Evolutionary conservation across 192 early-diverging fungal genomes (phyloP), one percentile per base, ranked within the genome.

Genomic region (Linnemannia schmuckeri): DNA sequence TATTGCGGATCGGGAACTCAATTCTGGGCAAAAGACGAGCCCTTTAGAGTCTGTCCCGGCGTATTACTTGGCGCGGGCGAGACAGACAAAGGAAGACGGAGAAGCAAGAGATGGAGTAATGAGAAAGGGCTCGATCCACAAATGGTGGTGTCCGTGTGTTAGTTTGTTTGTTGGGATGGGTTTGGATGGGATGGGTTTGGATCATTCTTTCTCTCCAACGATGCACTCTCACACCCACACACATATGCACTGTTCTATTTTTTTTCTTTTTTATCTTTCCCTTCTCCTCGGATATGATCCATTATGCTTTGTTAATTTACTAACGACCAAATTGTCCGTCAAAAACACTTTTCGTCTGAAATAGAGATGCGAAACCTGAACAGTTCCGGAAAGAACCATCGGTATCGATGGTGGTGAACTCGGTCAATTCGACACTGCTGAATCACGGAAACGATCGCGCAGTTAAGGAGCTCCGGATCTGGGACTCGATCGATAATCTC

Each of bases 401-500:
- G 6, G 73, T 94, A 2, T 89, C 90, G 35, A 88, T 95, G 82
- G 96, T 95, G 2, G 93, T 95, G 79, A 97, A 97, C 75, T 94
- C 93, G 27, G 94, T 99, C 70, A 97, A 96, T 89, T 94, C 94
- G 12, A 97, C 96, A 8, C 90, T 98, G 41, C 92, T 97, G 74
- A 96, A 96, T 85, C 91, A 95, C 68, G 96, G 95, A n/a, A 92
- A 94, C 79, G 91, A 93, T 54, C 90, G 89, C 54, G 91, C 90
- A 41, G 89, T 93, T 44, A 93, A 92, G 79, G 85, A 87, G n/a
- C 82, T 94, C 72, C 91, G 93, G 44, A 92, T 99, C 80, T 99
- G 98, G 98, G 93, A 96, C 61, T 90, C 92, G 8, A 91, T 99
- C 44, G 97, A 99, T 88, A 93, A 96, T 44, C 90, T 95, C 22